Base-by-base conservation (phyloP, 75 land plant genomes). In the Selaginella tamariscina region DNA sequence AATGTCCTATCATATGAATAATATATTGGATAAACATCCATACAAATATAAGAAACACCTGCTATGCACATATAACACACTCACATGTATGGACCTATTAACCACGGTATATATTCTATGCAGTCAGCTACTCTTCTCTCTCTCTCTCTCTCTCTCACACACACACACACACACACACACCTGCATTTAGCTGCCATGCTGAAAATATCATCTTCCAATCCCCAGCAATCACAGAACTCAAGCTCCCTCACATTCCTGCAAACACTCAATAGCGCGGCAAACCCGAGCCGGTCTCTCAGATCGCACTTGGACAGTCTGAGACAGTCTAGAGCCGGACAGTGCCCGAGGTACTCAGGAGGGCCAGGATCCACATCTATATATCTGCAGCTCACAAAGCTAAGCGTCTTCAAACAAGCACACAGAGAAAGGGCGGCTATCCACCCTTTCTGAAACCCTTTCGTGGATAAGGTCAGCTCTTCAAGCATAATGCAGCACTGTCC, bases 401-500 rank as follows among this genome's bases (percentile, higher is more conserved):
- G 78, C 24, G 81, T 85, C 76, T 87, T 93, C 74, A 93, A 77
- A 65, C 89, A 91, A 32, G 66, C 77, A 32, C 83, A 91, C 55
- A 66, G 84, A 0, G 78, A 68, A 33, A 93, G 57, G 1, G 72
- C 96, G 0, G 86, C 79, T 18, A 86, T 70, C 98, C 98, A 93
- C 24, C 98, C 98, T 29, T 70, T 83, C 24, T 87, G 84, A 83
- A 93, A 83, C 26, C 83, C 75, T 64, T 86, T 86, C 55, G 84
- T 77, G 26, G 72, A 83, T 11, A 93, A 32, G 1, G 81, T 90
- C 33, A 90, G 69, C 77, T 93, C 98, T 67, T 90, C 91, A 68
- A 93, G 67, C 98, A 93, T 93, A 27, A 73, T 65, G 69, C 98
- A 93, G 39, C 96, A 93, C 71, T 82, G 79, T 23, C 96, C 96